Base-by-base conservation (phyloP, 306 rosid species). In the Gleditsia sinensis region DNA sequence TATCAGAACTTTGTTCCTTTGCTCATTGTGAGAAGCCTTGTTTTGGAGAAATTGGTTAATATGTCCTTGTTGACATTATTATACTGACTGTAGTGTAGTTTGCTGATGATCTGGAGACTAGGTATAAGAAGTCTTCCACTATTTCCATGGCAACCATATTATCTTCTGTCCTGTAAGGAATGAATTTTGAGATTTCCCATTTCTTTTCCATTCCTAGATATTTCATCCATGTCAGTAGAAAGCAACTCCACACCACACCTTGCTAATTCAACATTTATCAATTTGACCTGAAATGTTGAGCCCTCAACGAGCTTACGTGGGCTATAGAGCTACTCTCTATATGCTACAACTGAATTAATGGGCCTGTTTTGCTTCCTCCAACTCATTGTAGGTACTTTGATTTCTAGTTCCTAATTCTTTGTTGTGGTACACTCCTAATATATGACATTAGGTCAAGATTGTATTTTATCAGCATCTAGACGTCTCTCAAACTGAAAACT, bases 111-210 rank as follows among this genome's bases (percentile, higher is more conserved):
- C 82, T 87, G 67, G 84, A 82, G 77, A 81, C 75, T 53, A 83
- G 75, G 86, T 91, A 91, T 69, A 88, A 53, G 75, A 91, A 91
- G 80, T 88, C 97, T 85, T 91, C 97, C 10, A 84, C 87, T 55
- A 87, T 83, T 81, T 89, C 90, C 92, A 91, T 78, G 63, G 78
- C 92, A 60, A 60, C 74, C 62, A 88, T 74, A 7, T 10, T 71
- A 46, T 87, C 96, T 81, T 90, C 84, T 85, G 82, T 88, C 84
- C 84, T 1, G 78, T 53, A 67, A 63, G 69, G 49, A 85, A 40
- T 53, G 86, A 82, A 78, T 78, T 58, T 57, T 85, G 80, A 12
- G 96, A 84, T 75, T 78, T 91, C 74, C 71, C 74, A 24, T 58
- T 85, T 78, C 75, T 87, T 85, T 83, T 86, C 94, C 97, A 88